Evolutionary conservation across 2,329 filamentous ascomycete species (phyloP), one percentile per base, ranked within the genome.

Genomic region (Neofusicoccum sp.): DNA sequence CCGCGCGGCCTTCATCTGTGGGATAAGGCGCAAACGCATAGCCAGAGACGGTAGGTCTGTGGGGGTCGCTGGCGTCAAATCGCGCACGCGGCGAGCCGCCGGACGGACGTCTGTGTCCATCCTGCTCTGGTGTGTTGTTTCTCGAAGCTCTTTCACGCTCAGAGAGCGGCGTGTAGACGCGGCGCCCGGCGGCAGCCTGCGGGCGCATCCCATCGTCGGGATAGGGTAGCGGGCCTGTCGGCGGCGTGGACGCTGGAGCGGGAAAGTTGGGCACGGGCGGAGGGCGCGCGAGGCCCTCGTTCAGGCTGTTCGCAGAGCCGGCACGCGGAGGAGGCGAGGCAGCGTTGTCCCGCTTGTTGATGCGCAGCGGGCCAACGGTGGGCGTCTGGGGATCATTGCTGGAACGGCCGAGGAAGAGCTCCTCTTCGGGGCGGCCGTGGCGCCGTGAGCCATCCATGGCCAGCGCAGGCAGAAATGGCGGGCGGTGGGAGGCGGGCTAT

Each of bases 331-430:
- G 86, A 50, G 77, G 78, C 64, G 77, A 75, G 68, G 71, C 78
- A 70, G 56, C 78, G 71, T 87, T 85, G 31, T 58, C 54, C 63
- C 89, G 87, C 77, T 96, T 96, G 80, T 89, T 89, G 75, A 96
- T 96, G 72, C 92, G 87, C 77, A 97, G 78, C 65, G 93, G 93
- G 71, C 91, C 91, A 69, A 96, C 85, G 16, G 90, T 91, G 64
- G 92, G 91, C 71, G 91, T 92, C 71, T 92, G 87, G 49, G 78
- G 76, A 62, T 77, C 79, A 56, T 76, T 70, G 48, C 61, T 49
- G 37, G 67, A 58, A 73, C 78, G 65, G 47, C 83, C 77, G 67
- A 96, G 85, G 80, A 96, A 94, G 81, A 96, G 89, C 83, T 94
- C 92, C 77, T 93, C 89, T 34, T 92, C 89, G 31, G 89, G 86